Conservation (phyloP, 1,284 basidiomycete species). For the Ganoderma sp. region DNA sequence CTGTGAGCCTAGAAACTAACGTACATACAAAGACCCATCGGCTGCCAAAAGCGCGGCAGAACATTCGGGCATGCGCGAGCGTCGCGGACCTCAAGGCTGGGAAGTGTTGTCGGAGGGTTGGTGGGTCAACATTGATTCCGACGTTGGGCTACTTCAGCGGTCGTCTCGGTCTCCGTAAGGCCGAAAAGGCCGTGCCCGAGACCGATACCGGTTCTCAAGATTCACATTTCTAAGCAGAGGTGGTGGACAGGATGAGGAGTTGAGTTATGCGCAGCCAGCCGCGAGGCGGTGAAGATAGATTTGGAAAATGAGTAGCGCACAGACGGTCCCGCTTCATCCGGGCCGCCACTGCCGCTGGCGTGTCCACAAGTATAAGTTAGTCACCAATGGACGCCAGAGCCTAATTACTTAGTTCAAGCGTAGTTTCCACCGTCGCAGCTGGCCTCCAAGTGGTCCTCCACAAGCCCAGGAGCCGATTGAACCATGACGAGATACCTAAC, state of each 20-base stretch:
- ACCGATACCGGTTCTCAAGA: background rate
- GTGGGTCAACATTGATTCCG: too few relatives aligned
- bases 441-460: too few relatives aligned
- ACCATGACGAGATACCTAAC: too few relatives aligned
- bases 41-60: background rate
- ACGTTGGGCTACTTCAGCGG: too few relatives aligned
- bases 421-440: too few relatives aligned
- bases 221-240: background rate
- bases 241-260: background rate
- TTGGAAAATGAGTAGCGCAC: background rate
- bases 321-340: too few relatives aligned
- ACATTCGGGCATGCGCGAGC: background rate
- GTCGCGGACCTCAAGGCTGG: background rate
- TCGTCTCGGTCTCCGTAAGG: background rate
- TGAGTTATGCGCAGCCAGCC: background rate
- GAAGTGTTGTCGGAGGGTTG: background rate
- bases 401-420: too few relatives aligned
- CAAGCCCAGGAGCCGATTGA: too few relatives aligned
- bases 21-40: background rate
- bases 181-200: background rate
- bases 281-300: background rate
- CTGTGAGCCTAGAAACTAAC: background rate
- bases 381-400: too few relatives aligned
- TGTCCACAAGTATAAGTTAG: too few relatives aligned
- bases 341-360: too few relatives aligned